Evolutionary conservation across 1,284 basidiomycete species (phyloP).

Genomic region (Naganishia liquefaciens): DNA sequence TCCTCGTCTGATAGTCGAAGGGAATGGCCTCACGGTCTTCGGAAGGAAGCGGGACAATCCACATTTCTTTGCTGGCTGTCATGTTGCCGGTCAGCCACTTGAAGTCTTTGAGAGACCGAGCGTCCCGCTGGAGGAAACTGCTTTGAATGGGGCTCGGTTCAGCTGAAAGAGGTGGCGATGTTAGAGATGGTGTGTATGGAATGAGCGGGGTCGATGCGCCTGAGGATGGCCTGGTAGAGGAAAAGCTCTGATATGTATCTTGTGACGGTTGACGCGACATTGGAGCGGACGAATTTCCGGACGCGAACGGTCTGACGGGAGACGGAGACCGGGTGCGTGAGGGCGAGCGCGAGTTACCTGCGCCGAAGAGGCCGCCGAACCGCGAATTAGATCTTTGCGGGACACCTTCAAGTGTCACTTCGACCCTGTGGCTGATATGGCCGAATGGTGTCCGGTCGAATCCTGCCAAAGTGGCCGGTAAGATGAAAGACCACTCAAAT

Average conservation of each 20-base stretch:
- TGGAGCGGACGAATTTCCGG: constrained; percentile 8
- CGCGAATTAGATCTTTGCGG: constrained; percentile 27
- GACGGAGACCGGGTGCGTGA: constrained; percentile 31
- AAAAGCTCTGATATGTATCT: constrained; percentile 21
- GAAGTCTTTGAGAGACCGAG: neutral
- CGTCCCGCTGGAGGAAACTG: neutral
- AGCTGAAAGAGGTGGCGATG: constrained; percentile 16
- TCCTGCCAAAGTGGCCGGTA: constrained; percentile 29
- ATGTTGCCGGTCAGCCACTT: constrained; percentile 31
- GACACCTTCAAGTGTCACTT: constrained; percentile 30
- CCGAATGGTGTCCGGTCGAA: constrained; percentile 34
- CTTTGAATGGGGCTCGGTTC: constrained; percentile 12
- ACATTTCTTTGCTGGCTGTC: constrained; percentile 33
- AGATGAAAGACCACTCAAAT: constrained; percentile 33
- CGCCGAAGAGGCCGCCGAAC: constrained; percentile 27
- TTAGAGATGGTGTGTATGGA: constrained; percentile 3
- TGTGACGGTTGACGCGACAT: constrained; percentile 24
- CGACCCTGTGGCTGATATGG: constrained; percentile 32
- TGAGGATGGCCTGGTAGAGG: neutral
- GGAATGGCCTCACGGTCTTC: constrained; percentile 31
- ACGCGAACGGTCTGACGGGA: constrained; percentile 2
- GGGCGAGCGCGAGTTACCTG: constrained; percentile 15
- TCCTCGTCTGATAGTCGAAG: constrained; percentile 23
- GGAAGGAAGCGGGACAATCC: constrained; percentile 33
- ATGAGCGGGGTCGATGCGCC: constrained; percentile 1